Base-by-base conservation (phyloP, 2,329 filamentous ascomycete genomes). In the Exophiala dermatitidis region DNA sequence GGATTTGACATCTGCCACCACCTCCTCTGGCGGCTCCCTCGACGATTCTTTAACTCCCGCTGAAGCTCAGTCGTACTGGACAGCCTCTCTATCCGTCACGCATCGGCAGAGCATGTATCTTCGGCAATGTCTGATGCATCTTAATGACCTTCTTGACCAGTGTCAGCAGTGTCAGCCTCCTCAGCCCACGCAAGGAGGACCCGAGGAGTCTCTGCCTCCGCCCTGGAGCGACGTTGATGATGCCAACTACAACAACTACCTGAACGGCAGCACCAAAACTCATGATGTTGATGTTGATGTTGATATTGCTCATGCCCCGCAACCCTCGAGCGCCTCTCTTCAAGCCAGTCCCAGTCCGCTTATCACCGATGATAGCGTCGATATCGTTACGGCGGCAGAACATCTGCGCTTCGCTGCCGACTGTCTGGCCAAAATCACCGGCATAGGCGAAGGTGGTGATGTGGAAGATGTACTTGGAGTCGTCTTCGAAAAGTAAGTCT, bases 401-500 rank as follows among this genome's bases (percentile, higher is more conserved):
- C 83, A 90, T 66, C 75, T 98, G 51, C 84, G 93, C 41, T 82
- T 81, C 60, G 90, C 90, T 8, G 90, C 88, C 0, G 81, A 84
- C 48, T 84, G 82, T 58, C 75, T 96, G n/a, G 86, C 89, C 1
- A 82, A 83, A 53, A 95, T 97, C 63, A 97, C 90, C 1, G 93
- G 93, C 0, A 82, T 82, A 51, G 90, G 90, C 0, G 88, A 90
- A 63, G 81, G 80, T 38, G 60, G 90, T 2, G 91, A 97, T 69
- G 89, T 97, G 10, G 91, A 98, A 68, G 93, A 97, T 66, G 88
- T 98, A 5, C 72, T 98, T 42, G 93, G 93, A 0, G 90, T 98
- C 26, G 90, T 98, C 3, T 98, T 98, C 72, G 91, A 97, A 69
- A 97, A 95, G 88, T 95, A 73, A 76, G 81, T 80, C 34, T 38